These are phyloP conservation scores for Arctium minus DNA, from an alignment of 129 eudicot species.

Conservation along the genomic window DNA sequence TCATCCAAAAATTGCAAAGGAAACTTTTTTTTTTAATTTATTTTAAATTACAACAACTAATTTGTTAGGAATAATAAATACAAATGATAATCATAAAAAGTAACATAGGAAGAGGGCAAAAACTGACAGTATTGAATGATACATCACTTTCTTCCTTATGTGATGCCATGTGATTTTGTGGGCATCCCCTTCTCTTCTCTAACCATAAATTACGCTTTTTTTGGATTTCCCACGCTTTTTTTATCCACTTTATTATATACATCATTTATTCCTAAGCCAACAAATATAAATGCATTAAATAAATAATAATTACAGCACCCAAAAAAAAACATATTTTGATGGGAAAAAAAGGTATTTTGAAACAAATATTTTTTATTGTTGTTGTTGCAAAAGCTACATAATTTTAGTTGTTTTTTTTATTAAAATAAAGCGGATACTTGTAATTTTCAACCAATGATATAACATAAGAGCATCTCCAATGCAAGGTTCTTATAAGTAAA, in stretches of 20 bases:
- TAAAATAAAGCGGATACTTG: neutral
- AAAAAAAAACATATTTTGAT: too few relatives aligned
- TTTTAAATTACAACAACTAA: neutral
- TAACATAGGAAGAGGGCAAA: conserved; percentile 20
- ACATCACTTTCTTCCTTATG: conserved; percentile 35
- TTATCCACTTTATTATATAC: conserved; percentile 3
- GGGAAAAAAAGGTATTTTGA: too few relatives aligned
- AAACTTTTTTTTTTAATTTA: neutral
- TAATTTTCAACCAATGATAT: too few relatives aligned
- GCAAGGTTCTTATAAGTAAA: too few relatives aligned
- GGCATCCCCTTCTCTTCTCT: conserved; percentile 21
- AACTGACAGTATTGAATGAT: conserved; percentile 28
- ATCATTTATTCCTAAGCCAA: conserved; percentile 12
- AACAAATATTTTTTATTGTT: too few relatives aligned
- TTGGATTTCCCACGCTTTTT: neutral
- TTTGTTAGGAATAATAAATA: neutral
- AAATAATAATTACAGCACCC: neutral
- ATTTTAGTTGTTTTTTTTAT: neutral
- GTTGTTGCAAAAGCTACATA: neutral
- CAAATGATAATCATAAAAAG: neutral
- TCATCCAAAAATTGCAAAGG: neutral
- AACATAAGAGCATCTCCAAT: too few relatives aligned
- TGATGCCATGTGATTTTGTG: conserved; percentile 40
- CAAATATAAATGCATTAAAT: neutral
- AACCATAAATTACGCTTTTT: conserved; percentile 20